phyloP scores from a whole-genome alignment of 495 filamentous ascomycete species.

The Paragyromitra xinjiangensis region DNA sequence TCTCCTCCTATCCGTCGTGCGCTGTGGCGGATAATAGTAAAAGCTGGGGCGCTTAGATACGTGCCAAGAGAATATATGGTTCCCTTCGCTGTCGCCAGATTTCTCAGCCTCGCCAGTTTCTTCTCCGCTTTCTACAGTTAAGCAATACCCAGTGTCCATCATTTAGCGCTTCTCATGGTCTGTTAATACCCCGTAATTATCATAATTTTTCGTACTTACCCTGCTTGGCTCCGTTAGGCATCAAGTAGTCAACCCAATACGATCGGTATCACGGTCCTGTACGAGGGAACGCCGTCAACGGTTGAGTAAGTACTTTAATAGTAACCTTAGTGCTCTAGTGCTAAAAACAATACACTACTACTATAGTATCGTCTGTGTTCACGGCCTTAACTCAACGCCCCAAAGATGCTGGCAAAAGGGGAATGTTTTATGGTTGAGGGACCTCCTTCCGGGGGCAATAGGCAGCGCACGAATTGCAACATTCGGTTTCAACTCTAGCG shows the following conservation, averaged over 20 bases:
- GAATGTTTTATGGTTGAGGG: slow-evolving; percentile 10
- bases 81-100: neutral
- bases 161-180: neutral
- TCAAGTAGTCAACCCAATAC: neutral
- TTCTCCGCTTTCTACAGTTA: neutral
- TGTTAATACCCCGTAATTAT: neutral
- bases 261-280: slow-evolving; percentile 6
- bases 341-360: neutral
- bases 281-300: slow-evolving; percentile 8
- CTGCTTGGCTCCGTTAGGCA: neutral
- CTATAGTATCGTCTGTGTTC: slow-evolving; percentile 14
- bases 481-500: slow-evolving; percentile 16
- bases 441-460: slow-evolving; percentile 5
- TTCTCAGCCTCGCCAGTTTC: neutral
- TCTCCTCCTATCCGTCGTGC: too few relatives aligned
- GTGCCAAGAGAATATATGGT: too few relatives aligned
- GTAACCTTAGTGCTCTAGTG: neutral
- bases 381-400: slow-evolving; percentile 10
- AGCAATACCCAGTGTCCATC: neutral
- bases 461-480: slow-evolving; percentile 1
- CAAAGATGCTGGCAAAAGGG: slow-evolving; percentile 10
- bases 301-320: slow-evolving; percentile 11
- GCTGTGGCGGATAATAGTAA: too few relatives aligned
- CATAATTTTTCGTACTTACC: neutral
- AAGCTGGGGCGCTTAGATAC: too few relatives aligned